A percentile compares a stretch with the other conserved stretches of the same genome.
These are phyloP conservation scores for Aspergillus brasiliensis DNA, from an alignment of 2,329 filamentous ascomycete species.

Conservation along the genomic window DNA sequence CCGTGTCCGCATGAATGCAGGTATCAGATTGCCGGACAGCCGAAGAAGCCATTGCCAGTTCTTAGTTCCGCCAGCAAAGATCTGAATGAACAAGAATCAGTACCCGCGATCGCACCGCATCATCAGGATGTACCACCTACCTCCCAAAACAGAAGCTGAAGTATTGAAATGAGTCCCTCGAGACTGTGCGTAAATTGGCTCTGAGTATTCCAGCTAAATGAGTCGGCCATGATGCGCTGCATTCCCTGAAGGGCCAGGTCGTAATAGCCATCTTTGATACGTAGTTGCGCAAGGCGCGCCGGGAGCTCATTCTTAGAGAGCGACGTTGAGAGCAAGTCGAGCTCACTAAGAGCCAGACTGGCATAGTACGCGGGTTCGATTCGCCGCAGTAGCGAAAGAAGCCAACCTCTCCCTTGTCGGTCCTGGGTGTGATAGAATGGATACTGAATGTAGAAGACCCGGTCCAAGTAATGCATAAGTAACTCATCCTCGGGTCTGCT, in stretches of 20 bases:
- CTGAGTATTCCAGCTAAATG: background rate
- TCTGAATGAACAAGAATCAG: background rate
- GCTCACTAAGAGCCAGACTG: constrained; percentile 1
- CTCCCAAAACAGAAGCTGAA: background rate
- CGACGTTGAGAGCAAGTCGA: background rate
- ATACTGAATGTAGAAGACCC: constrained; percentile 2
- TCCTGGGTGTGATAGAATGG: background rate
- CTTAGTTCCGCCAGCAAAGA: background rate
- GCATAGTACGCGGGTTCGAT: constrained; percentile 1
- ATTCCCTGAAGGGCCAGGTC: background rate
- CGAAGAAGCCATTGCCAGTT: background rate
- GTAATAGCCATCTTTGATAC: background rate
- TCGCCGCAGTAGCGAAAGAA: background rate
- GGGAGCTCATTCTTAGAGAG: background rate
- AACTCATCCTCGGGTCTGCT: background rate
- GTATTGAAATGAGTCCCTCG: background rate
- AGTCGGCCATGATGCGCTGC: background rate
- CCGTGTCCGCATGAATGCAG: background rate
- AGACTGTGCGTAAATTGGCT: background rate
- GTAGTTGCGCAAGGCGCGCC: background rate
- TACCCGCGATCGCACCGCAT: background rate
- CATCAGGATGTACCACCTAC: background rate
- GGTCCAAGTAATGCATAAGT: constrained; percentile 7
- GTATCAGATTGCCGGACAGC: background rate
- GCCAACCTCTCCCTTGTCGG: constrained; percentile 3